Percentiles rank a stretch among this genome's conserved stretches.
Evolutionary conservation across 2,329 filamentous ascomycete genomes (phyloP).

Genomic region (Fusarium burgessii): DNA sequence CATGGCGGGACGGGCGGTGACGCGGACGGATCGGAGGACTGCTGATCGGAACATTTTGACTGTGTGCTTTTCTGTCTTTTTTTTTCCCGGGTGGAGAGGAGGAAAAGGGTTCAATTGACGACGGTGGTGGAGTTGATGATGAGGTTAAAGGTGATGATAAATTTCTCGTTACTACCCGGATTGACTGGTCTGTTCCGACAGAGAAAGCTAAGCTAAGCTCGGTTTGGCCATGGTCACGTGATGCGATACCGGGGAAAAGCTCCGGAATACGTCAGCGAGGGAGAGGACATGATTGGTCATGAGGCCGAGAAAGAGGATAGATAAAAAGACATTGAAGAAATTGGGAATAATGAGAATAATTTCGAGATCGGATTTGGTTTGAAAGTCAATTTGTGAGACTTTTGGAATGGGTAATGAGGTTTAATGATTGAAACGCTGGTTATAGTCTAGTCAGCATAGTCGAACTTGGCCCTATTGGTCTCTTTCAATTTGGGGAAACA

Average conservation of each 20-base stretch:
- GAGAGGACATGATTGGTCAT: constrained; percentile 15
- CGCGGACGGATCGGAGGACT: constrained; percentile 77
- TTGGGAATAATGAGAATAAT: background rate
- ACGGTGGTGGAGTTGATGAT: constrained; percentile 23
- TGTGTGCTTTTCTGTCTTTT: constrained; percentile 2
- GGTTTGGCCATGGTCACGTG: constrained; percentile 44
- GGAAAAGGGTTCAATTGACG: constrained; percentile 28
- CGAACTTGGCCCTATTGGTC: constrained; percentile 38
- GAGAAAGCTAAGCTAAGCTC: constrained; percentile 45
- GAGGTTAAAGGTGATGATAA: constrained; percentile 54
- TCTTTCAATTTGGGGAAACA: background rate
- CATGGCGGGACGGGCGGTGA: constrained; percentile 64
- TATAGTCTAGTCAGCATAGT: constrained; percentile 43
- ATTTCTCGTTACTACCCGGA: constrained; percentile 57
- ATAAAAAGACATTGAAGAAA: background rate
- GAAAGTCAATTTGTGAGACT: background rate
- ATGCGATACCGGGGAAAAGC: background rate
- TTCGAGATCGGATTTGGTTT: background rate
- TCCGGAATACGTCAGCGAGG: constrained; percentile 37
- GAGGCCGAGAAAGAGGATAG: constrained; percentile 21
- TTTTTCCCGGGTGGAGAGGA: constrained; percentile 11
- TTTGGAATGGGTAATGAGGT: background rate
- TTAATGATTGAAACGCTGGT: background rate
- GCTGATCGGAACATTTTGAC: constrained; percentile 86
- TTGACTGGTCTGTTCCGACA: constrained; percentile 44